Evolutionary conservation across 2,329 filamentous ascomycete species (phyloP).

Genomic region (Bimuria novae-zelandiae): DNA sequence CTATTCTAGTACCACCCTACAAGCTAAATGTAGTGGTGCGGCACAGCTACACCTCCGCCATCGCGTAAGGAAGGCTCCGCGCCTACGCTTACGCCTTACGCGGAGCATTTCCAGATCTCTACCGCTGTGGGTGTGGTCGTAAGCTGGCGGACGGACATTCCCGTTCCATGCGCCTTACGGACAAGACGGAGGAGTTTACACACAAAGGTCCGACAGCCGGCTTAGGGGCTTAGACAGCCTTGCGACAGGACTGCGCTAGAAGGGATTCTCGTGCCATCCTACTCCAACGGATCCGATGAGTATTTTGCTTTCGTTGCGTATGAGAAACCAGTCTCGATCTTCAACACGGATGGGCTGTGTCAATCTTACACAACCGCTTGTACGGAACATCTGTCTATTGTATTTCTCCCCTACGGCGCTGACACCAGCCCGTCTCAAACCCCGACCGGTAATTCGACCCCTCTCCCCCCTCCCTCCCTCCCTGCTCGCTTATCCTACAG

Average conservation of each 20-base stretch:
- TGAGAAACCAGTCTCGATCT: too few relatives aligned
- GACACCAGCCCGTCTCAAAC: not conserved
- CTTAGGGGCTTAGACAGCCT: not conserved
- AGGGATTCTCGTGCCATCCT: too few relatives aligned
- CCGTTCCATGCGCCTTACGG: conserved; percentile 1
- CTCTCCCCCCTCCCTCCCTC: not conserved
- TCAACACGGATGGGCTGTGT: too few relatives aligned
- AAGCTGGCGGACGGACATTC: conserved; percentile 2
- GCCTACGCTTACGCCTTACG: conserved; percentile 1
- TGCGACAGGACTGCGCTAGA: too few relatives aligned
- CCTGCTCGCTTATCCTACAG: not conserved
- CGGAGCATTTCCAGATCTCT: conserved; percentile 1
- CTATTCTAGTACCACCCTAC: not conserved
- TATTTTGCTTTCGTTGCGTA: too few relatives aligned
- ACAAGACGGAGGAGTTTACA: not conserved
- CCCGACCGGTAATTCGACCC: conserved; percentile 3
- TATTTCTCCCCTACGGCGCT: not conserved
- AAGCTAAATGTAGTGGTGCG: not conserved
- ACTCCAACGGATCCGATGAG: too few relatives aligned
- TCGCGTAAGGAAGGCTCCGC: not conserved
- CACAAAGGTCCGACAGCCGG: not conserved
- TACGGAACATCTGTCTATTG: not conserved
- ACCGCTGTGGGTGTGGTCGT: too few relatives aligned
- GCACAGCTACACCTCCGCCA: not conserved
- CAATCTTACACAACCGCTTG: not conserved